Evolutionary conservation across 768 basidiomycete genomes (phyloP).

Genomic region (Mycena floridula): DNA sequence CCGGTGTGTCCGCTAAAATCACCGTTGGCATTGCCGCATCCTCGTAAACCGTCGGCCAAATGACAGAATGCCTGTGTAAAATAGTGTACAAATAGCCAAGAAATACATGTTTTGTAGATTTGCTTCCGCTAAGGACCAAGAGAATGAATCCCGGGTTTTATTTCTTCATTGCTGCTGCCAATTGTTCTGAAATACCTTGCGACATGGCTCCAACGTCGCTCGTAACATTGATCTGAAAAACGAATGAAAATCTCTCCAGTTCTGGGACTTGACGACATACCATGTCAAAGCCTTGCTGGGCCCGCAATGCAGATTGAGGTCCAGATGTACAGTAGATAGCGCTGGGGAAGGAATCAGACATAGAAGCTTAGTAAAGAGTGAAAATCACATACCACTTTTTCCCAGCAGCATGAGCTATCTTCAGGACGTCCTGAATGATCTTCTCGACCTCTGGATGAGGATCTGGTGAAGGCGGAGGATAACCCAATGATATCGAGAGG

Average conservation of each 20-base stretch:
- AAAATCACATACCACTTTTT: conserved; percentile 58
- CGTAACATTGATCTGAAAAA: conserved; percentile 29
- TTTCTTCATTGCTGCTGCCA: not conserved
- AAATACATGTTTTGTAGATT: too few species aligned
- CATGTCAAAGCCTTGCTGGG: conserved; percentile 48
- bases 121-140: too few species aligned
- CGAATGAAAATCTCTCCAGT: conserved; percentile 1
- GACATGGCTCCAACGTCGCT: conserved; percentile 29
- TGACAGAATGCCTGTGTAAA: too few species aligned
- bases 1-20: too few species aligned
- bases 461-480: conserved; percentile 54
- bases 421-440: conserved; percentile 48
- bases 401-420: conserved; percentile 40
- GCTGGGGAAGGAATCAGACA: conserved; percentile 16
- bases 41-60: too few species aligned
- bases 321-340: conserved; percentile 45
- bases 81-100: too few species aligned
- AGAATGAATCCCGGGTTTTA: too few species aligned
- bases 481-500: conserved; percentile 57
- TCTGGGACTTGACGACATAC: conserved; percentile 16
- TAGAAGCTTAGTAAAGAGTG: too few species aligned
- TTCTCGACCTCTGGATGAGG: conserved; percentile 60
- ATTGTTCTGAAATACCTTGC: conserved; percentile 8
- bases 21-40: too few species aligned
- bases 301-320: conserved; percentile 34